Base-by-base conservation (phyloP, 148 eudicot species). In the Linanthus parryae region DNA sequence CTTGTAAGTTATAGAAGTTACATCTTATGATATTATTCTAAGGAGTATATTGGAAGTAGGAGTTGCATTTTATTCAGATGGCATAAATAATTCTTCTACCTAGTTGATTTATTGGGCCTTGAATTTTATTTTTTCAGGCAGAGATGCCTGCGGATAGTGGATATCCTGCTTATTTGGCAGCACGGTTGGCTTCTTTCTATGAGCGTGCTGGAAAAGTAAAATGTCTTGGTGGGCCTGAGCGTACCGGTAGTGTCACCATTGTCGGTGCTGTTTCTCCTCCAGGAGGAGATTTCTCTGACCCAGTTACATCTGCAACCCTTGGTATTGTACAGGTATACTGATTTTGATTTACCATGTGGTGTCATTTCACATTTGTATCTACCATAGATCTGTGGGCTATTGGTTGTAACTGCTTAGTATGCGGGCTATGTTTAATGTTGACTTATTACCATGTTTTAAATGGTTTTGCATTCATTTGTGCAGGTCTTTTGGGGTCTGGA, bases 101-200 rank as follows among this genome's bases (percentile, higher is more conserved):
- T n/a, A n/a, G 29, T 30, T 20, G 7, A 34, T 35, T 6, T 43
- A 16, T 8, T 37, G 20, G 21, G 37, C 48, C 48, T 34, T 39
- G 33, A 45, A 3, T 11, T 35, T 43, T 37, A 11, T 10, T 35
- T 43, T 26, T 67, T 42, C 73, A 92, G 99, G 99, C 99, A 20
- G 99, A 92, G 67, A 92, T 92, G 99, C 99, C 99, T 44, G 99
- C 99, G 25, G 99, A 92, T 60, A 92, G 99, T 88, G 99, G 99
- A 60, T 92, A 92, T 69, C 99, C 99, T 69, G 99, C 99, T 69
- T 92, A 92, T 73, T 68, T 92, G 78, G 99, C 99, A 54, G 99
- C 99, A 15, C 96, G 99, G 67, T 72, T 92, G 66, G 99, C 99
- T 21, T 92, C 99, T 18, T 92, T 92, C 66, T 92, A 92, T 56